Base-by-base conservation (phyloP, 371 early-diverging fungal species). In the Mortierella sp. region DNA sequence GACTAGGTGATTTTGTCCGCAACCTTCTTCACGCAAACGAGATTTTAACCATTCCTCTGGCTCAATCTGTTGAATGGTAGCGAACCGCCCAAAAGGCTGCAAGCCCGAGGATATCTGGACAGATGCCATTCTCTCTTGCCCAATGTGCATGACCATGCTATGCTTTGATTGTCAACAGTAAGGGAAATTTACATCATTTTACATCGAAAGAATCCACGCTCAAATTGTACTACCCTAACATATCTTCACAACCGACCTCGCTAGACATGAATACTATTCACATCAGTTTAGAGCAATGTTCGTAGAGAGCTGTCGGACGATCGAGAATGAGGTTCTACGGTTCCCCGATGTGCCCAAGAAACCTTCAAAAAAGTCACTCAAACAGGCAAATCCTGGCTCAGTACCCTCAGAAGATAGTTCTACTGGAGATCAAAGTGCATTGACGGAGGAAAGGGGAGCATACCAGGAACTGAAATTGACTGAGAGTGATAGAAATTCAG, bases 241-340 rank as follows among this genome's bases (percentile, higher is more conserved):
- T 15, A 53, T 23, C 18, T 25, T 62, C 16, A n/a, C n/a, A 47
- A 56, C 60, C 12, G 15, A 21, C 64, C n/a, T 62, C 60, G 2
- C 70, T 62, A 61, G 91, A 62, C 92, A 92, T 64, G 88, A 88
- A 7, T 46, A 61, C 28, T 91, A 89, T 74, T 72, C 82, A 15
- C 84, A 86, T 57, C 92, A 92, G 61, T 92, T 85, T 70, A 81
- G 92, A 47, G 92, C 92, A 57, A 90, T 92, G 87, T 92, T 92
- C 81, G 90, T 90, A 0, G 86, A 85, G 56, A 85, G 88, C 66
- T 90, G 90, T 61, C 74, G 85, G 26, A 81, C 88, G 43, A 73
- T 74, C 60, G 77, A 64, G 45, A 82, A 28, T 29, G 81, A 77
- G 30, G 47, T 69, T 15, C 70, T 81, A 50, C 67, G 75, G 45